Evolutionary conservation across 306 rosid species (phyloP).

Genomic region (Calophaca sinica): DNA sequence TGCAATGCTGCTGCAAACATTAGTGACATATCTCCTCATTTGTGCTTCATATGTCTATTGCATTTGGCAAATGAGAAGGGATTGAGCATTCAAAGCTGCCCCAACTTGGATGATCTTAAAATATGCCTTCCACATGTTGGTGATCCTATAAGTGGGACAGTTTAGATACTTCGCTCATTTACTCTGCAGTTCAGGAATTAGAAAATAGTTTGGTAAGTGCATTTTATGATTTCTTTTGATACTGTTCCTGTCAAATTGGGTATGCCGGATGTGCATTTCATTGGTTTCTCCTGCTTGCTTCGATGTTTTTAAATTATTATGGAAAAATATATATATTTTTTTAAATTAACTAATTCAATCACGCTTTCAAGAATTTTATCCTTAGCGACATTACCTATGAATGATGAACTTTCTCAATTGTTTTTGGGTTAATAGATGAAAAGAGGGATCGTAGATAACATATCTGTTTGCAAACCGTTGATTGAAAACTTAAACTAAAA

Average conservation of each 20-base stretch:
- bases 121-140: slow-evolving; percentile 54
- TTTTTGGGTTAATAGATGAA: background rate
- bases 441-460: background rate
- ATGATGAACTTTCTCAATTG: slow-evolving; percentile 16
- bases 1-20: slow-evolving; percentile 75
- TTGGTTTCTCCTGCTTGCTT: background rate
- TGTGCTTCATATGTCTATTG: slow-evolving; percentile 93
- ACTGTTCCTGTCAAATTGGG: slow-evolving; percentile 31
- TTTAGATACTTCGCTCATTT: slow-evolving; percentile 44
- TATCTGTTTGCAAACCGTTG: background rate
- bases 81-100: slow-evolving; percentile 65
- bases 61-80: slow-evolving; percentile 97
- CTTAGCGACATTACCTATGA: background rate
- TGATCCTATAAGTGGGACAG: slow-evolving; percentile 39
- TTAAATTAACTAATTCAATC: background rate
- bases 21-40: slow-evolving; percentile 84
- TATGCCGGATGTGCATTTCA: slow-evolving; percentile 17
- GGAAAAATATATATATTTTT: background rate
- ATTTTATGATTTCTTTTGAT: slow-evolving; percentile 9
- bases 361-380: background rate
- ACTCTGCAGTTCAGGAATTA: slow-evolving; percentile 37
- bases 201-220: slow-evolving; percentile 35
- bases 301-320: background rate
- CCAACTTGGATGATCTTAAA: slow-evolving; percentile 75
- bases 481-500: slow-evolving; percentile 4